These are phyloP conservation scores for Spatholobus suberectus DNA, from an alignment of 306 rosid species.

Conservation along the genomic window DNA sequence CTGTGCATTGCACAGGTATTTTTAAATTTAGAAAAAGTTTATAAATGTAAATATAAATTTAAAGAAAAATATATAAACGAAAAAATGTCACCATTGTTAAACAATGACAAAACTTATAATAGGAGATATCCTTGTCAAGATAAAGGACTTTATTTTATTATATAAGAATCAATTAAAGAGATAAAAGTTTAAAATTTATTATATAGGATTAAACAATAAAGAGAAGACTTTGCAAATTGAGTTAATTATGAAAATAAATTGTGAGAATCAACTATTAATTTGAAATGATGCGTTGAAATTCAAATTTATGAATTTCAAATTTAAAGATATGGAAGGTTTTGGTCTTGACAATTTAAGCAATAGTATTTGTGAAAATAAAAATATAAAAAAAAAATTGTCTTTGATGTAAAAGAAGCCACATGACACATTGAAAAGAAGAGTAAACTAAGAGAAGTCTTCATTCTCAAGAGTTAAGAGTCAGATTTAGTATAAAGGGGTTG, in stretches of 20 bases:
- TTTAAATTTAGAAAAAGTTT: neutral
- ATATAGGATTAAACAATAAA: neutral
- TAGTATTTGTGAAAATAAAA: no score
- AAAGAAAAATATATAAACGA: neutral
- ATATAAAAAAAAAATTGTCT: neutral
- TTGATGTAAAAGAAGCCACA: neutral
- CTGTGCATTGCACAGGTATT: neutral
- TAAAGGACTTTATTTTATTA: neutral
- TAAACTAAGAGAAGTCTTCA: neutral
- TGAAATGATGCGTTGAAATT: neutral
- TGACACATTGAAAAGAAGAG: neutral
- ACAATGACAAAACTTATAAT: no score
- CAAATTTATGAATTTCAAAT: neutral
- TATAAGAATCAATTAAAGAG: no score
- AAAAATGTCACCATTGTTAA: neutral
- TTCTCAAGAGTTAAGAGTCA: neutral
- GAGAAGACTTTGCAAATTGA: neutral
- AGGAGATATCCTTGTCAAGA: neutral
- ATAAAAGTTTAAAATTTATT: no score
- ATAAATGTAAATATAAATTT: no score
- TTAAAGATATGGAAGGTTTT: neutral
- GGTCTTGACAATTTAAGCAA: neutral
- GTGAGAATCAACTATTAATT: neutral
- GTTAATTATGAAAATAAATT: neutral
- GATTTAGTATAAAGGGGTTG: neutral